Evolutionary conservation across 495 filamentous ascomycete genomes (phyloP).

Genomic region (Aspergillus conjunctus): DNA sequence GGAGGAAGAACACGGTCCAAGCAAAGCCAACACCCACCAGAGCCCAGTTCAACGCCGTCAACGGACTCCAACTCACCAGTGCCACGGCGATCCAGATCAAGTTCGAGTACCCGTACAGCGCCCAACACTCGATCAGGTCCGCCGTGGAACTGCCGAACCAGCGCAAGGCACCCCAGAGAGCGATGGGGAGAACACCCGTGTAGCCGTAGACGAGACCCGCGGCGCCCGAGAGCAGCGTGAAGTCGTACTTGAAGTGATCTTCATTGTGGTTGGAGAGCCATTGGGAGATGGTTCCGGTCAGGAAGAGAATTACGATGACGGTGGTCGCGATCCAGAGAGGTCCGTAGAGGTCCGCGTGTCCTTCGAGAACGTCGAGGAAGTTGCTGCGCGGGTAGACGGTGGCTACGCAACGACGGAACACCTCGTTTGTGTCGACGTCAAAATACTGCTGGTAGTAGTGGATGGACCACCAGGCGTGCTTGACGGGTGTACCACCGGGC

Average conservation of each 20-base stretch:
- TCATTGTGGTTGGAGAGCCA: conserved; percentile 69
- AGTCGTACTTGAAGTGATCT: conserved; percentile 80
- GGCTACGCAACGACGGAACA: conserved; percentile 78
- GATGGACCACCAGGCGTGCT: conserved; percentile 88
- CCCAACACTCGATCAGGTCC: conserved; percentile 84
- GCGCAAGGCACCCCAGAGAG: conserved; percentile 82
- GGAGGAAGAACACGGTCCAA: conserved; percentile 79
- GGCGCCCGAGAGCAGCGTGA: conserved; percentile 76
- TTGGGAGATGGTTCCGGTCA: conserved; percentile 91
- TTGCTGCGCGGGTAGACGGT: conserved; percentile 86
- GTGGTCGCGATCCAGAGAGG: conserved; percentile 99
- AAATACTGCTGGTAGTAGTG: conserved; percentile 97
- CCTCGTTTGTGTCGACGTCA: conserved; percentile 90
- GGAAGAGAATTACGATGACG: conserved; percentile 90
- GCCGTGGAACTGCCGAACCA: conserved; percentile 91
- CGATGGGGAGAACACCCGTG: conserved; percentile 78
- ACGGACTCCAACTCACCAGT: conserved; percentile 82
- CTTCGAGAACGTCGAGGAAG: conserved; percentile 94
- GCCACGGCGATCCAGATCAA: conserved; percentile 96
- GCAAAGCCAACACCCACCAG: conserved; percentile 92
- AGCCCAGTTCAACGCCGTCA: conserved; percentile 85
- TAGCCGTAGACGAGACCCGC: conserved; percentile 94
- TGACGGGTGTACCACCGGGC: conserved; percentile 57
- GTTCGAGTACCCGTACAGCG: conserved; percentile 93
- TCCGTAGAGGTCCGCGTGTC: conserved; percentile 95